Conservation (phyloP, 2,329 filamentous ascomycete species). For the Fusarium tjaetaba region DNA sequence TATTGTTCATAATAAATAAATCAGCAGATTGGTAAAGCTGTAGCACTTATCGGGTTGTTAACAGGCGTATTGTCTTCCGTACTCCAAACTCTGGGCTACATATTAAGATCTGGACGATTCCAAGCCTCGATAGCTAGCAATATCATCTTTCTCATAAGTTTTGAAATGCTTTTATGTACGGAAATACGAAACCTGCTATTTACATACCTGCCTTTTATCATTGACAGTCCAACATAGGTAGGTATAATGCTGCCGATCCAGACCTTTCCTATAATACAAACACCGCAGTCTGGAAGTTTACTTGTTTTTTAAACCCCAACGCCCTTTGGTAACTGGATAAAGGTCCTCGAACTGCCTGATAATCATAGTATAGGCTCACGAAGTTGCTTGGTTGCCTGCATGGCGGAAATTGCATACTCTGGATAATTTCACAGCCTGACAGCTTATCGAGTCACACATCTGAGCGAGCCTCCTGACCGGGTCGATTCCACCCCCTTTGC, state of each 20-base stretch:
- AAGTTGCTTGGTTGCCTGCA: conserved; percentile 22
- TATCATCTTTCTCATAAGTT: not conserved
- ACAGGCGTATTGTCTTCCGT: too few species aligned
- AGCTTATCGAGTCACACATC: conserved; percentile 21
- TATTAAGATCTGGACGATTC: not conserved
- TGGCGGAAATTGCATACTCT: conserved; percentile 38
- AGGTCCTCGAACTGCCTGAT: conserved; percentile 4
- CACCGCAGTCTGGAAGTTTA: not conserved
- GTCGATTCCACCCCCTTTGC: conserved; percentile 19
- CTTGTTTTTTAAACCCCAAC: not conserved
- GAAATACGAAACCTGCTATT: not conserved
- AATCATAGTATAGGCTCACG: not conserved
- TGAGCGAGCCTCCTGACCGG: conserved; percentile 13
- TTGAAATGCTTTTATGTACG: not conserved
- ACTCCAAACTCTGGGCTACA: not conserved
- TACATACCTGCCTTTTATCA: not conserved
- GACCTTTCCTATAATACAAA: not conserved
- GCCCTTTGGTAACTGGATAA: not conserved
- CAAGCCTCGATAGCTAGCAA: not conserved
- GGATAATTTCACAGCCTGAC: conserved; percentile 33
- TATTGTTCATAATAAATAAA: not conserved
- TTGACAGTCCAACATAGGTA: not conserved
- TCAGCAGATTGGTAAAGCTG: not conserved
- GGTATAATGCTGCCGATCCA: not conserved
- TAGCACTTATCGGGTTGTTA: not conserved